Evolutionary conservation across 2,329 filamentous ascomycete species (phyloP), one percentile per base, ranked within the genome.

Genomic region (Dactylellina sp.): DNA sequence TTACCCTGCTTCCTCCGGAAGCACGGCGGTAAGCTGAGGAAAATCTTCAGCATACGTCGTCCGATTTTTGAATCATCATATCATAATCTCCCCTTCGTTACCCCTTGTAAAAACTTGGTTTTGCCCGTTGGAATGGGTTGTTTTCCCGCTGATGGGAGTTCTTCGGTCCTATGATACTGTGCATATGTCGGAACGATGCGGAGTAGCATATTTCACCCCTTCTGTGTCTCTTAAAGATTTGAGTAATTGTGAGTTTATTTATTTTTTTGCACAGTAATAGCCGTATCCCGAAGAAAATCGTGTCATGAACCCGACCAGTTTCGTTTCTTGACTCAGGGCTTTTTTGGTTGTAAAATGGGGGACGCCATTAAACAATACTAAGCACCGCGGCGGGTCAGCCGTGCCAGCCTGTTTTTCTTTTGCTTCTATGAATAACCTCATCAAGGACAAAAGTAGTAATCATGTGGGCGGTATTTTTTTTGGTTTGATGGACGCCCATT

Each of bases 151-250:
- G 28, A 9, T 5, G 28, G 28, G 28, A 32, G 28, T 32, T 32
- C 28, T 4, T 32, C 32, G 59, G 59, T 52, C 59, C 46, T 52
- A 62, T 62, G 59, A 62, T 62, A 46, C 16, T 25, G 46, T 52
- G 59, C 59, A 62, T 52, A 62, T 37, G 46, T 62, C 59, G 35
- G 59, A 62, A 52, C 32, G 37, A 35, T 37, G 42, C 57, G 57
- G 57, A 28, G 44, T 62, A 52, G n/a, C 35, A 20, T 40, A 52
- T n/a, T 35, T 50, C 2, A 25, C 42, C 47, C 47, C 20, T 28
- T 37, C 12, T 40, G 6, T 4, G 14, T 14, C 37, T 32, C 28
- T 32, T 32, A 4, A 32, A 32, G 9, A n/a, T 4, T 32, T 32
- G 28, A 32, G 28, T 32, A 32, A 32, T 32, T 32, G 28, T 32